phyloP scores from a whole-genome alignment of 768 basidiomycete species.

The Butyriboletus loyo region DNA sequence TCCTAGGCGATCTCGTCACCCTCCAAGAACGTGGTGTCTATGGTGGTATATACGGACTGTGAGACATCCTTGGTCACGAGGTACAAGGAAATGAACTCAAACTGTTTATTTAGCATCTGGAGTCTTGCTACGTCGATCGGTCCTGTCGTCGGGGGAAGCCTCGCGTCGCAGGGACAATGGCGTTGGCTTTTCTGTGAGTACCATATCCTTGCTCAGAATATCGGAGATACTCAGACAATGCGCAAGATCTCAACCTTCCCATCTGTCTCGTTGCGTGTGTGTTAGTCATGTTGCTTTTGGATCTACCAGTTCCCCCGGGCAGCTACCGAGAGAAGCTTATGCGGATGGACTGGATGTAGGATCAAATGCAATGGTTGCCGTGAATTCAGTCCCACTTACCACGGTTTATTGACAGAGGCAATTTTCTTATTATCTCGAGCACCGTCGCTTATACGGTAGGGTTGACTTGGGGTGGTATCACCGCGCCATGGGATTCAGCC shows the following conservation, averaged over 20 bases:
- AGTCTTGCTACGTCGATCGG: constrained; percentile 27
- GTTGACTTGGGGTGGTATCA: too few relatives aligned
- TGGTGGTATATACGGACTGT: constrained; percentile 27
- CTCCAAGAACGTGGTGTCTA: constrained; percentile 43
- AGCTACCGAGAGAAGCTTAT: background rate
- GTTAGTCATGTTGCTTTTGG: constrained; percentile 30
- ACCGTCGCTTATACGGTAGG: constrained; percentile 37
- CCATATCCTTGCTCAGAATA: background rate
- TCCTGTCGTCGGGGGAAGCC: constrained; percentile 29
- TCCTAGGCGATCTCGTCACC: constrained; percentile 46
- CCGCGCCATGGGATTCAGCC: too few relatives aligned
- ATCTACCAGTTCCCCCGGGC: constrained; percentile 34
- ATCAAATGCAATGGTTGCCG: background rate
- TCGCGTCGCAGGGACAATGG: constrained; percentile 35
- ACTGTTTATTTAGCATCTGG: constrained; percentile 25
- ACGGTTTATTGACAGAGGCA: constrained; percentile 33
- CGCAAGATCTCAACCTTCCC: constrained; percentile 40
- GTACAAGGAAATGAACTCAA: background rate
- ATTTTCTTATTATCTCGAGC: constrained; percentile 37
- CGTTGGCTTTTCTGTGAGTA: constrained; percentile 41
- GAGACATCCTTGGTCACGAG: background rate
- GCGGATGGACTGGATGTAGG: constrained; percentile 45
- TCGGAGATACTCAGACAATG: background rate
- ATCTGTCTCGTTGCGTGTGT: background rate
- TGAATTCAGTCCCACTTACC: background rate